Base-by-base conservation (phyloP, 176 grass and related monocot species). In the Oryza glumipatula region DNA sequence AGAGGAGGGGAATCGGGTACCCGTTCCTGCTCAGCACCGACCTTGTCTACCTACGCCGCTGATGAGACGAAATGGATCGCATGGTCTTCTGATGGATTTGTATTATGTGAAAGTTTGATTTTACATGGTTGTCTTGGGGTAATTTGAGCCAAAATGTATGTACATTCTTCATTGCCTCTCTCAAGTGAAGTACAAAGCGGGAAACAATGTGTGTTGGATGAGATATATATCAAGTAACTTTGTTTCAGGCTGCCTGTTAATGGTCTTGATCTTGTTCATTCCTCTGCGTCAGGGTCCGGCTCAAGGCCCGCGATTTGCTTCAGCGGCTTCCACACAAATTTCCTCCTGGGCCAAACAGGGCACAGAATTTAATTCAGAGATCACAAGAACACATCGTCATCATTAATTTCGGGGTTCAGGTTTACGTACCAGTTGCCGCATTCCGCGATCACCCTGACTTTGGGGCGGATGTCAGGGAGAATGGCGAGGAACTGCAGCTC, bases 401-500 rank as follows among this genome's bases (percentile, higher is more conserved):
- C 0, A 49, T 41, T 41, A 41, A 41, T 73, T 44, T 32, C 30
- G 61, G 24, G 12, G 33, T 23, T 54, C 39, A 3, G 26, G 1
- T 17, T 0, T 56, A 0, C 35, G 33, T 94, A 98, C 93, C 93
- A 98, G 85, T 92, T 98, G 39, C 91, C 89, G 2, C 89, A 92
- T 88, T 98, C 91, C 3, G 89, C 93, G 2, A 95, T 89, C 33
- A 98, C 91, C 84, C 83, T 88, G 69, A 98, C 96, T 81, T 92
- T 94, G 11, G 96, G 96, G 8, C 93, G 93, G 83, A 94, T 88
- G 26, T 87, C 90, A 0, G 91, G 91, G 74, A 98, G 96, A 70
- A 95, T 87, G 48, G 89, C 96, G 26, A 95, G 89, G 83, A 98
- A 98, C 82, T 98, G 93, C 80, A 98, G 67, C 80, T 98, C 91